phyloP scores from a whole-genome alignment of 2,329 filamentous ascomycete species.

The Triangularia setosa region DNA sequence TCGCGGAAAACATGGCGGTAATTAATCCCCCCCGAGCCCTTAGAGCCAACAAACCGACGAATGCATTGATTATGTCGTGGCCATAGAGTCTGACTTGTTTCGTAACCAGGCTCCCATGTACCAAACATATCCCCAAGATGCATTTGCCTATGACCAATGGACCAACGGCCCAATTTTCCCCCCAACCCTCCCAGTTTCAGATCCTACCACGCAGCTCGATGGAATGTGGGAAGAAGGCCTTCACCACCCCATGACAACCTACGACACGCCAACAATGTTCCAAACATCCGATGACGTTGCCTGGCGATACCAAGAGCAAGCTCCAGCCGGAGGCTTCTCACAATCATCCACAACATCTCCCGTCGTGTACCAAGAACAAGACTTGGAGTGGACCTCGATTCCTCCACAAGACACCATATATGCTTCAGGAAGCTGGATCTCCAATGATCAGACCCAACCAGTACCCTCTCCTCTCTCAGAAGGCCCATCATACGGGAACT shows the following conservation, averaged over 20 bases:
- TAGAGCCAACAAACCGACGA: not conserved
- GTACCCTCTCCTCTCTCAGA: slow-evolving; percentile 16
- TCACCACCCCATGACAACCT: not conserved
- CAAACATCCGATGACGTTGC: not conserved
- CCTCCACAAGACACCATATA: not conserved
- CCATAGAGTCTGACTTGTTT: not conserved
- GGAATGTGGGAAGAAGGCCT: not conserved
- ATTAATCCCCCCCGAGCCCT: not conserved
- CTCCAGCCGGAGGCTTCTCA: not conserved
- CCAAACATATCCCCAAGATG: slow-evolving; percentile 4
- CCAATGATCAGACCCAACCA: slow-evolving; percentile 1
- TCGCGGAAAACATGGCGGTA: slow-evolving; percentile 1
- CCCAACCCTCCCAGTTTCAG: not conserved
- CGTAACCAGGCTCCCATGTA: not conserved
- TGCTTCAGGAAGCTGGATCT: slow-evolving; percentile 9
- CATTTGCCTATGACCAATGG: not conserved
- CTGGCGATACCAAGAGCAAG: not conserved
- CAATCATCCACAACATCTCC: not conserved
- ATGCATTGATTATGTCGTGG: not conserved
- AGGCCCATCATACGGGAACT: not conserved
- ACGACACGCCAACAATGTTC: not conserved
- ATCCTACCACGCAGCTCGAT: not conserved
- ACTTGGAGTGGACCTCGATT: not conserved
- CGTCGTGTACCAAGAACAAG: slow-evolving; percentile 1
- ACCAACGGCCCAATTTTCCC: not conserved